phyloP scores from a whole-genome alignment of 495 filamentous ascomycete genomes.

The Aspergillus homomorphus region DNA sequence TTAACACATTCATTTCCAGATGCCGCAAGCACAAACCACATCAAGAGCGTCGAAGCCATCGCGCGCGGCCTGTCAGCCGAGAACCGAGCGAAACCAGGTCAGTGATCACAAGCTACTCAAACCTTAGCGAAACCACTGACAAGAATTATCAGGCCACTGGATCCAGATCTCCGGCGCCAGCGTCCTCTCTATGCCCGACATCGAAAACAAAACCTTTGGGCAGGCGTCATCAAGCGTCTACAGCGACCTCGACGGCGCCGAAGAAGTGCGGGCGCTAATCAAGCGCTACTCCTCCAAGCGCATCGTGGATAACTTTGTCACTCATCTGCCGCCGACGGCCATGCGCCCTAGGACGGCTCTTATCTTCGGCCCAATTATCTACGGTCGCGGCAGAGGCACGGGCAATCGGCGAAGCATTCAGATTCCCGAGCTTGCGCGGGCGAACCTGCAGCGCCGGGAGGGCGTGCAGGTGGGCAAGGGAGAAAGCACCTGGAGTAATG shows the following conservation, averaged over 20 bases:
- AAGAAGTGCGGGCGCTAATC: conserved; percentile 39
- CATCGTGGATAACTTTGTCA: conserved; percentile 50
- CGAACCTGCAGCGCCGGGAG: conserved; percentile 51
- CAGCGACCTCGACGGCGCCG: conserved; percentile 24
- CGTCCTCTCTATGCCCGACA: conserved; percentile 30
- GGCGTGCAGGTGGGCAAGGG: conserved; percentile 58
- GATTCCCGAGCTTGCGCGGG: conserved; percentile 51
- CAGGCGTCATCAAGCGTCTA: conserved; percentile 25
- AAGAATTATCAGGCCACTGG: conserved; percentile 25
- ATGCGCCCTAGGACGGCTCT: conserved; percentile 57
- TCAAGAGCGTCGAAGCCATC: conserved; percentile 38
- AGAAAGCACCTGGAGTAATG: conserved; percentile 60
- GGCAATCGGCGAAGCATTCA: conserved; percentile 62
- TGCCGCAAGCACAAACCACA: conserved; percentile 40
- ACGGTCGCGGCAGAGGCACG: conserved; percentile 63
- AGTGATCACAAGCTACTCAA: neutral
- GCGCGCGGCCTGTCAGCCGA: conserved; percentile 32
- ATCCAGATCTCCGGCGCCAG: conserved; percentile 34
- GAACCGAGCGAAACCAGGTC: conserved; percentile 18
- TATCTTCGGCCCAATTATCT: conserved; percentile 69
- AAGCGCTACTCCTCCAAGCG: conserved; percentile 43
- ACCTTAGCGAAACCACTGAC: neutral
- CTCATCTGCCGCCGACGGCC: conserved; percentile 28
- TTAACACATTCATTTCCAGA: conserved; percentile 18
- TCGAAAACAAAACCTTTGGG: conserved; percentile 21